A percentile compares a stretch with the other conserved stretches of the same genome.
phyloP scores from a whole-genome alignment of 148 eudicot genomes.

The Tetragonia tetragonoides region DNA sequence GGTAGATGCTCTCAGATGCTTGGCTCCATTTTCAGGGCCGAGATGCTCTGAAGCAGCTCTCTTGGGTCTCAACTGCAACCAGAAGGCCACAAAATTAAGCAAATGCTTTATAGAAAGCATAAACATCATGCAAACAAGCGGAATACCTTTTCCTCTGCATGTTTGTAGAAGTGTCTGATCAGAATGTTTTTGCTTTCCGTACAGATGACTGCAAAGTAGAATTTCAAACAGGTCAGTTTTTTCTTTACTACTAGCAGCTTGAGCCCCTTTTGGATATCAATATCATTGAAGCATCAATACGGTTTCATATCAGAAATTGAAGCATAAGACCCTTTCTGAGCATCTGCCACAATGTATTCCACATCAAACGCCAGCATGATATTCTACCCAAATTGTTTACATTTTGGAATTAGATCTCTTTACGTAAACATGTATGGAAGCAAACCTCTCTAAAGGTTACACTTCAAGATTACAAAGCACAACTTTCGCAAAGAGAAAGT shows the following conservation, averaged over 20 bases:
- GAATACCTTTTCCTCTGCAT: constrained; percentile 75
- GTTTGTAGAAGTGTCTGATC: constrained; percentile 71
- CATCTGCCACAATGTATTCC: background rate
- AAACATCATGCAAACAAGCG: background rate
- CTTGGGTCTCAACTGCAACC: constrained; percentile 55
- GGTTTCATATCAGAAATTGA: background rate
- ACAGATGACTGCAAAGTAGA: constrained; percentile 53
- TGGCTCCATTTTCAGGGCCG: constrained; percentile 50
- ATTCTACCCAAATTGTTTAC: background rate
- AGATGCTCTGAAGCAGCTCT: constrained; percentile 60
- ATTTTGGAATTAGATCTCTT: background rate
- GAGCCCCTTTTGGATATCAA: background rate
- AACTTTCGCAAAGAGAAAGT: background rate
- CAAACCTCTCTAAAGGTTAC: background rate
- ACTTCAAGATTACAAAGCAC: background rate
- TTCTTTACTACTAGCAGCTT: background rate
- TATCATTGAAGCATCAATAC: background rate
- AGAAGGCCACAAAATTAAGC: background rate
- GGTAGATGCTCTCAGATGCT: constrained; percentile 61
- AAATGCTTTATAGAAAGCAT: background rate
- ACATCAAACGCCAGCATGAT: background rate
- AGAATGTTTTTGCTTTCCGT: constrained; percentile 73
- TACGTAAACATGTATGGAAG: background rate
- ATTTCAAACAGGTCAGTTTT: constrained; percentile 11
- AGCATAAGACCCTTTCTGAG: background rate